Conservation (phyloP, 2,329 filamentous ascomycete genomes). For the Verticillium isaacii region DNA sequence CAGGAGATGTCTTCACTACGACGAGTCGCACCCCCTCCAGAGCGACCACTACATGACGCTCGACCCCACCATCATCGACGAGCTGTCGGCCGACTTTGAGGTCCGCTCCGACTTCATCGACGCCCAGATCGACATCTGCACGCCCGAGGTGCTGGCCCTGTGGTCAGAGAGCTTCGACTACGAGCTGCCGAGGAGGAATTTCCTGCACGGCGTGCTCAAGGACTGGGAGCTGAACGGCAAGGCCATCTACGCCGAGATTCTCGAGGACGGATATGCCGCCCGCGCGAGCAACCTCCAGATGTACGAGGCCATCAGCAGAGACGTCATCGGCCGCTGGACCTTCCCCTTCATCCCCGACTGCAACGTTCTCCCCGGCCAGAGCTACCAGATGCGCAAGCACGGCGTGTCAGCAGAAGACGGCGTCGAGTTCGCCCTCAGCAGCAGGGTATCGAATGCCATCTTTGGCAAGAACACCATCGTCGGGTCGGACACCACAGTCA, state of each 20-base stretch:
- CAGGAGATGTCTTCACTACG: conserved; percentile 85
- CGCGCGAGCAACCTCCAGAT: conserved; percentile 80
- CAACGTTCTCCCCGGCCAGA: conserved; percentile 74
- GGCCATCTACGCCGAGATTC: conserved; percentile 87
- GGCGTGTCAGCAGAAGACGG: conserved; percentile 75
- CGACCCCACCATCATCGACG: conserved; percentile 73
- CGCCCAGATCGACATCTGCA: conserved; percentile 94
- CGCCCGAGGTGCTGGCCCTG: conserved; percentile 86
- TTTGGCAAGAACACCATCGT: conserved; percentile 74
- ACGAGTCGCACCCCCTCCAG: conserved; percentile 74
- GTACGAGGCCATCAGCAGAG: conserved; percentile 84
- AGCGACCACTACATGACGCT: conserved; percentile 63
- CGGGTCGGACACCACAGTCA: conserved; percentile 65
- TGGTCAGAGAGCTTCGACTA: conserved; percentile 99
- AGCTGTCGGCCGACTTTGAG: conserved; percentile 68
- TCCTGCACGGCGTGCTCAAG: conserved; percentile 87
- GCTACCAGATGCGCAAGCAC: conserved; percentile 65
- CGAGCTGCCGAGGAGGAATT: conserved; percentile 81
- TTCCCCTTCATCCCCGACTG: conserved; percentile 87
- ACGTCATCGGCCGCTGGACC: conserved; percentile 82
- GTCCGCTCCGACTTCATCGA: conserved; percentile 86
- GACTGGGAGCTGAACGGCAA: conserved; percentile 97
- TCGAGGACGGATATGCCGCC: conserved; percentile 79
- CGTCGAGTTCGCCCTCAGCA: conserved; percentile 69
- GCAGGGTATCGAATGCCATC: conserved; percentile 65